Base-by-base conservation (phyloP, 2,329 filamentous ascomycete species). In the Pezicula rhizophila region DNA sequence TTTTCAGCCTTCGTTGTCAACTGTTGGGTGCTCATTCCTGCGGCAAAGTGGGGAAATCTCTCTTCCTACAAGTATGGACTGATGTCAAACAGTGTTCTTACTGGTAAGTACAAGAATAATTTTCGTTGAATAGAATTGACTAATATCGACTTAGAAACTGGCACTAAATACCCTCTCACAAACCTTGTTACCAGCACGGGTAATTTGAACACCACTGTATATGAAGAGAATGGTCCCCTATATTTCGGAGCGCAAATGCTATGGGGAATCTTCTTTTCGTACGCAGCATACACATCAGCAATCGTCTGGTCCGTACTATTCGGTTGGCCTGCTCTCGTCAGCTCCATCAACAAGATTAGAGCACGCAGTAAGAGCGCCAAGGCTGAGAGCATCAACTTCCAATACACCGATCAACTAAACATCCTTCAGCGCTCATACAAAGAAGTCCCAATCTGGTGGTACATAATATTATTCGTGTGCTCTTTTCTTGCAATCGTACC, bases 371-470 rank as follows among this genome's bases (percentile, higher is more conserved):
- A 57, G 42, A 61, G 61, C 51, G 52, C 49, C 6, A 52, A 51
- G 35, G 63, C 58, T 42, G 56, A 56, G 28, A 62, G 63, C 35
- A 72, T 81, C 46, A 78, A 77, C 49, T 68, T 80, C 52, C 74
- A 80, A 57, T 82, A 80, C 53, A 64, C 67, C 5, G 79, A 82
- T 54, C 75, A 78, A 35, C 68, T 82, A n/a, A 82, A 80, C 54
- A 68, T 82, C 10, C 65, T 82, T 15, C 75, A 77, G 63, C 70
- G 79, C 5, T 67, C 71, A 0, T 82, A 82, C 55, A 69, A 75
- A 48, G 78, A 82, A 49, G 76, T 82, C 0, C 79, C 79, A 0
- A 57, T 75, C 10, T 80, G 75, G 74, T 82, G 79, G 79, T 83
- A 78, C 50, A 46, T 69, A 0, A 58, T 59, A 0, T 64, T 82